Percentiles rank a stretch among this genome's conserved stretches.
Conservation (phyloP, 306 rosid genomes). For the Argentina anserina region DNA sequence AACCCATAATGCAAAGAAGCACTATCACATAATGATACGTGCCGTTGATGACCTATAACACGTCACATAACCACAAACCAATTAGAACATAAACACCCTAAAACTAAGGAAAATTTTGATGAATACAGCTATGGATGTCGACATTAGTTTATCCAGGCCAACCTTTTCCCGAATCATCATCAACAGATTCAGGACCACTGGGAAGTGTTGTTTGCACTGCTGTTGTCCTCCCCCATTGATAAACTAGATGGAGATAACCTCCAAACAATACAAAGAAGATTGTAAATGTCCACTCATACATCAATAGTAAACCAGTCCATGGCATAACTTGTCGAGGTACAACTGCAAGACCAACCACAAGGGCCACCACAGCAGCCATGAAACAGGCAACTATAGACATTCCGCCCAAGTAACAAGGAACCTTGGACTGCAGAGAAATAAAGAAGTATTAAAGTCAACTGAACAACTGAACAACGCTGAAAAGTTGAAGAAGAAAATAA, state of each 20-base stretch:
- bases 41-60: conserved; percentile 80
- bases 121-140: not conserved
- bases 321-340: conserved; percentile 95
- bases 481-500: conserved; percentile 5
- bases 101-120: not conserved
- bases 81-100: not conserved
- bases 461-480: not conserved
- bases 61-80: not conserved
- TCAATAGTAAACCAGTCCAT: conserved; percentile 95
- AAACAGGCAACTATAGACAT: conserved; percentile 62
- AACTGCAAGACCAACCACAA: conserved; percentile 55
- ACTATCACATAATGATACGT: conserved; percentile 48
- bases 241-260: conserved; percentile 67
- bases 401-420: conserved; percentile 82
- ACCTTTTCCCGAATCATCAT: conserved; percentile 82
- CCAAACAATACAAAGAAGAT: conserved; percentile 72
- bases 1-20: conserved; percentile 65
- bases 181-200: conserved; percentile 53
- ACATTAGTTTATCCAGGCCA: not conserved
- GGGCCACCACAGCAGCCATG: conserved; percentile 54
- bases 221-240: conserved; percentile 67
- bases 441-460: conserved; percentile 27
- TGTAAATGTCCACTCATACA: conserved; percentile 94
- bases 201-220: conserved; percentile 45
- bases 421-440: conserved; percentile 54